Percentiles rank a stretch among this genome's conserved stretches.
Evolutionary conservation across 1,284 basidiomycete genomes (phyloP).

Genomic region (Ustilago nuda): DNA sequence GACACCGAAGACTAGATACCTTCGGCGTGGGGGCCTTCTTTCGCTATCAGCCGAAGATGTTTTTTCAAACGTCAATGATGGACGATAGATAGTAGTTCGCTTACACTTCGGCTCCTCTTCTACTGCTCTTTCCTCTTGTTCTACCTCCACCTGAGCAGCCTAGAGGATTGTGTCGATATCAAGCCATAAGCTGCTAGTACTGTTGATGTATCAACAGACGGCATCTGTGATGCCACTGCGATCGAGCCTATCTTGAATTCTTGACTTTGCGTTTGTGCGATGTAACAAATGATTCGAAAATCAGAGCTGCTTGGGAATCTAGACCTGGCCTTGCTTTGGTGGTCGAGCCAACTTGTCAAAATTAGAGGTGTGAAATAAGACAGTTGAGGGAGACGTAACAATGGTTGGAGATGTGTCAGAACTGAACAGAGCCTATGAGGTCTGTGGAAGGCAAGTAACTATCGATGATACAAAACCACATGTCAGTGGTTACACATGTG

Average conservation of each 20-base stretch:
- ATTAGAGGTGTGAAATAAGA: constrained; percentile 3
- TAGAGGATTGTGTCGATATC: not conserved
- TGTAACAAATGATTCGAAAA: constrained; percentile 1
- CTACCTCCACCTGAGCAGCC: not conserved
- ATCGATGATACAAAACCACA: too few species aligned
- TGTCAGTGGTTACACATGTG: too few species aligned
- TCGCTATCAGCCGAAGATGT: constrained; percentile 57
- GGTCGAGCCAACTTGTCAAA: constrained; percentile 25
- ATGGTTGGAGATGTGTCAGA: too few species aligned
- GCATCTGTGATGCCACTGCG: not conserved
- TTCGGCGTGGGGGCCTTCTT: constrained; percentile 52
- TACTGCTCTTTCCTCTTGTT: not conserved
- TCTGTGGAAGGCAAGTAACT: too few species aligned
- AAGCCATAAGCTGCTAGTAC: not conserved
- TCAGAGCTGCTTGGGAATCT: not conserved
- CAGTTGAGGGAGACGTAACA: too few species aligned
- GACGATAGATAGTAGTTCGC: constrained; percentile 59
- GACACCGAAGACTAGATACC: constrained; percentile 52
- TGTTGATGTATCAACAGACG: not conserved
- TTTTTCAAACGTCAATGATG: constrained; percentile 44
- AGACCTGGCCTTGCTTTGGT: not conserved
- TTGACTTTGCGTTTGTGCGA: not conserved
- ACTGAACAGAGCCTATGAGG: too few species aligned
- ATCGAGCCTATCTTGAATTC: not conserved
- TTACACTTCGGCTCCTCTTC: constrained; percentile 18